Evolutionary conservation across 495 filamentous ascomycete species (phyloP).

Genomic region (Penicillium crystallinum): DNA sequence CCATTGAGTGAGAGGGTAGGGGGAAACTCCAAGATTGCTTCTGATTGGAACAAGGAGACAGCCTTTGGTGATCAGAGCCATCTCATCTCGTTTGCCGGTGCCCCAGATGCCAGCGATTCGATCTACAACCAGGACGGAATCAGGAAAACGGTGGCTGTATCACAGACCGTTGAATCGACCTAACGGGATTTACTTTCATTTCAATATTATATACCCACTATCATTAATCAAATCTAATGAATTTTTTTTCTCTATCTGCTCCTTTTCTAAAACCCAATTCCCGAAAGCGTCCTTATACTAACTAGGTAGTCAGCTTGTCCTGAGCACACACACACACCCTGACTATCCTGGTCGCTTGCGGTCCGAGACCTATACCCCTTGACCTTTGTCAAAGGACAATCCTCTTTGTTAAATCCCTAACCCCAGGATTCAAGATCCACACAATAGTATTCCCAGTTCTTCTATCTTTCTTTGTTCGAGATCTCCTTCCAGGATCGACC

Average conservation of each 20-base stretch:
- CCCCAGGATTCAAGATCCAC: neutral
- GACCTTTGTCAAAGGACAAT: neutral
- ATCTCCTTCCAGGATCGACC: neutral
- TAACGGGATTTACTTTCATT: neutral
- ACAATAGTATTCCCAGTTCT: neutral
- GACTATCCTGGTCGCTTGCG: neutral
- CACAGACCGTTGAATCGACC: constrained; percentile 30
- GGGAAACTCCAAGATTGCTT: constrained; percentile 10
- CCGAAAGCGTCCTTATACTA: too few species aligned
- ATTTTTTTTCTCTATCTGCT: neutral
- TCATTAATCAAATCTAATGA: constrained; percentile 4
- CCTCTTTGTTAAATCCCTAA: neutral
- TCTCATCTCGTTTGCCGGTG: constrained; percentile 31
- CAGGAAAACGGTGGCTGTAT: constrained; percentile 35
- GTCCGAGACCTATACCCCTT: neutral
- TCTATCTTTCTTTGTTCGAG: neutral
- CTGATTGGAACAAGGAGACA: constrained; percentile 14
- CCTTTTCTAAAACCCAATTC: too few species aligned
- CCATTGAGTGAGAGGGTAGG: constrained; percentile 24
- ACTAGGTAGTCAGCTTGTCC: too few species aligned
- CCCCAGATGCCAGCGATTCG: constrained; percentile 15
- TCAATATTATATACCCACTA: neutral
- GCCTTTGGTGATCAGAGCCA: constrained; percentile 33
- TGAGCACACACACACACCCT: neutral
- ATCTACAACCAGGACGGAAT: constrained; percentile 21